Evolutionary conservation across 2,329 filamentous ascomycete genomes (phyloP).

Genomic region (Phialemonium atrogriseum): DNA sequence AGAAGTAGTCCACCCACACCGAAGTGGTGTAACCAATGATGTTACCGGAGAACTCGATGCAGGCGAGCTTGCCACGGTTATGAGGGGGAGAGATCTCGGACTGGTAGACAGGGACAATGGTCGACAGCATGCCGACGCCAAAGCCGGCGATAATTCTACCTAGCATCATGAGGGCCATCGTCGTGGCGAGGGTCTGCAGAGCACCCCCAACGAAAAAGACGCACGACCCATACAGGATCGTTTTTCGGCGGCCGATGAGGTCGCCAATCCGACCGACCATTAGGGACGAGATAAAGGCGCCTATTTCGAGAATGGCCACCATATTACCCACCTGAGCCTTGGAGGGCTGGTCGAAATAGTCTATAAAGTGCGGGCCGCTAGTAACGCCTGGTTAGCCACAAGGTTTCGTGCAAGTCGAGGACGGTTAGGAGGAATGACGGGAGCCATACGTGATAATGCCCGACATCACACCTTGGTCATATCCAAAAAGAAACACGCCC

Average conservation of each 20-base stretch:
- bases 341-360: constrained; percentile 87
- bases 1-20: constrained; percentile 98
- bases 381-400: background rate
- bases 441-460: constrained; percentile 54
- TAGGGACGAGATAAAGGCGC: constrained; percentile 84
- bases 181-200: constrained; percentile 71
- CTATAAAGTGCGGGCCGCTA: constrained; percentile 79
- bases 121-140: constrained; percentile 80
- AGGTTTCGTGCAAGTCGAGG: background rate
- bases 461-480: constrained; percentile 88
- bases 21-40: constrained; percentile 93
- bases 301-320: constrained; percentile 93
- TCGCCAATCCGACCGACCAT: constrained; percentile 84
- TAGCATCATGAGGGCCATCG: constrained; percentile 83
- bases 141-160: constrained; percentile 79
- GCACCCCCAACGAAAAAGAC: constrained; percentile 81
- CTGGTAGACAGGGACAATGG: constrained; percentile 89
- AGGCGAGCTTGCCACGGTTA: constrained; percentile 89
- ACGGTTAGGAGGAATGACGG: constrained; percentile 1
- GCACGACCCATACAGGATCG: constrained; percentile 87
- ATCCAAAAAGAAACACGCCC: constrained; percentile 82
- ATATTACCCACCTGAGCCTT: constrained; percentile 88
- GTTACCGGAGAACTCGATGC: constrained; percentile 97
- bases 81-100: constrained; percentile 95
- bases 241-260: constrained; percentile 78